Conservation (phyloP, 2,329 filamentous ascomycete species). For the Cladosporium sp. region DNA sequence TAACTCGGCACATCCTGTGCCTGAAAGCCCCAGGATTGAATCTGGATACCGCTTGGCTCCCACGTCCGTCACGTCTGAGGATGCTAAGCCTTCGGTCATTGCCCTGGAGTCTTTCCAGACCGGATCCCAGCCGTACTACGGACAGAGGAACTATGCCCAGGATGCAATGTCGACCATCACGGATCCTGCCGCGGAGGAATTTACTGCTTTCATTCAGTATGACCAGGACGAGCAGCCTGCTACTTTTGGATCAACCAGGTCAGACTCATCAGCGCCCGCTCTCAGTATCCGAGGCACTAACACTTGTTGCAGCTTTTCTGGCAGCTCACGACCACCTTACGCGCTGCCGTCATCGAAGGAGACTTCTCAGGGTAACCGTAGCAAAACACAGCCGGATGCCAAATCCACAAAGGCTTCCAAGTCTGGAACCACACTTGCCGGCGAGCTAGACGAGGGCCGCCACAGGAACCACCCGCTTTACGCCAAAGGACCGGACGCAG, state of each 20-base stretch:
- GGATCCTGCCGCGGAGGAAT: slow-evolving; percentile 19
- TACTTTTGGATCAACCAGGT: slow-evolving; percentile 18
- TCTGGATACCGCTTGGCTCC: not conserved
- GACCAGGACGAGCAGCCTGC: slow-evolving; percentile 21
- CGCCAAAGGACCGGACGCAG: slow-evolving; percentile 56
- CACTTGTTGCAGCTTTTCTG: slow-evolving; percentile 14
- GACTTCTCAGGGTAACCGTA: not conserved
- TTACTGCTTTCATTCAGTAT: slow-evolving; percentile 24
- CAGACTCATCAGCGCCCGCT: slow-evolving; percentile 10
- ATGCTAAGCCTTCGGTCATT: not conserved
- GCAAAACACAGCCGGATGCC: not conserved
- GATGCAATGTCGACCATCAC: slow-evolving; percentile 7
- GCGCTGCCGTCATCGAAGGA: slow-evolving; percentile 1
- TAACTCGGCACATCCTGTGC: slow-evolving; percentile 4
- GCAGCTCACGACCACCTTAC: not conserved
- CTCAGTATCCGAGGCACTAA: slow-evolving; percentile 14
- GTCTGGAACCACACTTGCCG: not conserved
- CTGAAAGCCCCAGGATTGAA: slow-evolving; percentile 6
- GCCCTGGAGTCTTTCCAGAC: slow-evolving; percentile 5
- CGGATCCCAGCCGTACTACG: not conserved
- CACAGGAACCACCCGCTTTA: slow-evolving; percentile 58
- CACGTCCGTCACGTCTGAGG: not conserved
- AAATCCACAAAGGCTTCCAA: slow-evolving; percentile 11
- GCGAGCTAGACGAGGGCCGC: slow-evolving; percentile 28
- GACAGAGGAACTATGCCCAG: slow-evolving; percentile 5